Base-by-base conservation (phyloP, 139 green algal species). In the Chlamydomonas sphaeroides region DNA sequence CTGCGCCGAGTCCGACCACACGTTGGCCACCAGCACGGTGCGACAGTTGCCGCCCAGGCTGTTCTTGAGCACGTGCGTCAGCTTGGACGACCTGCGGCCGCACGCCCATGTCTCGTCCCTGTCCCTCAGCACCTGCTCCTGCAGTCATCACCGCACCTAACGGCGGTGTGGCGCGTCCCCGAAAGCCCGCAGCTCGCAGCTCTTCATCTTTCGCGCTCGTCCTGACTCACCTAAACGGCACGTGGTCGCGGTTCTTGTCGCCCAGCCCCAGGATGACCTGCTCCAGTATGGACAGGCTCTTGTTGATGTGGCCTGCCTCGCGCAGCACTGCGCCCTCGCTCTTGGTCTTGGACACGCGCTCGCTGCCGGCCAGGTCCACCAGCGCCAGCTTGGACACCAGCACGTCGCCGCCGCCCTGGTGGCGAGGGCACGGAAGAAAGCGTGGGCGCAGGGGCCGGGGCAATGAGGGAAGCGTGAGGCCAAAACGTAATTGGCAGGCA, bases 281-380 rank as follows among this genome's bases (percentile, higher is more conserved):
- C 84, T 96, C 93, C 70, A 96, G 90, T 28, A 95, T 90, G 57
- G 73, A 82, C 49, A 96, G 87, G n/a, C 73, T 89, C 84, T 91
- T 91, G 88, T 96, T 96, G 86, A 96, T 96, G 91, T 93, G 87
- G 8, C 85, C 84, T 32, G 93, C 93, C 83, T 96, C 93, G 41
- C 81, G 85, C 59, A 92, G 85, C 49, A 94, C 85, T 35, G 78
- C 65, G 5, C 93, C 93, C 79, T 93, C 88, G 74, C 84, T 92
- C 53, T 85, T 80, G 15, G 93, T 96, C 82, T 96, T 96, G 75
- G 66, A 86, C 35, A 96, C 87, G 1, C 93, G 88, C 90, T 96
- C 91, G 51, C 82, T 92, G 42, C 93, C 93, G 28, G 93, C 93
- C 30, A 96, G 87, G 88, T 96, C 93, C 36, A 96, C 91, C 66